These are phyloP conservation scores for Zizania palustris DNA, from an alignment of 202 grass and related monocot species.

Conservation along the genomic window DNA sequence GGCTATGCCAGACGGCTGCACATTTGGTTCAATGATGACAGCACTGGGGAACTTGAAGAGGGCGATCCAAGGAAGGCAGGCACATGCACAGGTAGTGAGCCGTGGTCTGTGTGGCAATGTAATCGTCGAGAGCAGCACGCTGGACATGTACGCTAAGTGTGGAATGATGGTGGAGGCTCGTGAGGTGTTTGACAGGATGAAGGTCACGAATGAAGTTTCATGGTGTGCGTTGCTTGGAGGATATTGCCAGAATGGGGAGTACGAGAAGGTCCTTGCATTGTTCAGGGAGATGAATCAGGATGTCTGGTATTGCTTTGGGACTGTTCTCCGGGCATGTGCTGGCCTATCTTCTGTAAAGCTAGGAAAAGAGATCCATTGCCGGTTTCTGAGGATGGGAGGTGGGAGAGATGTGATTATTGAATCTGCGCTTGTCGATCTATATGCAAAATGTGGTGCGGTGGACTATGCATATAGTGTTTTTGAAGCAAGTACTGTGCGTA, in stretches of 20 bases:
- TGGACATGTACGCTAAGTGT: slow-evolving; percentile 88
- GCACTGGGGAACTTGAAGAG: slow-evolving; percentile 66
- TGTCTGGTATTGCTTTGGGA: slow-evolving; percentile 64
- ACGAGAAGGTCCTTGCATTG: slow-evolving; percentile 51
- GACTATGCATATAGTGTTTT: slow-evolving; percentile 62
- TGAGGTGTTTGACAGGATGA: slow-evolving; percentile 75
- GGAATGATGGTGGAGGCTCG: slow-evolving; percentile 55
- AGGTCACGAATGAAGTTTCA: slow-evolving; percentile 61
- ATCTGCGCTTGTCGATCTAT: slow-evolving; percentile 74
- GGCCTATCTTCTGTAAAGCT: slow-evolving; percentile 58
- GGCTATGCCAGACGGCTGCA: slow-evolving; percentile 59
- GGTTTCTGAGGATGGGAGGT: slow-evolving; percentile 57
- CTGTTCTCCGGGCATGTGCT: slow-evolving; percentile 70
- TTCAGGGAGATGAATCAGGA: slow-evolving; percentile 64
- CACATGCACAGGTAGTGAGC: slow-evolving; percentile 55
- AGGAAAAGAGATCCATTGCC: slow-evolving; percentile 80
- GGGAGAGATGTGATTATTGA: slow-evolving; percentile 61
- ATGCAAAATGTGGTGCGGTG: slow-evolving; percentile 71
- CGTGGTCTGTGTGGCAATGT: slow-evolving; percentile 61
- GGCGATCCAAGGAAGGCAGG: slow-evolving; percentile 56
- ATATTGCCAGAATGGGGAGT: slow-evolving; percentile 59
- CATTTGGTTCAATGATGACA: slow-evolving; percentile 70
- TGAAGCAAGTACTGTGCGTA: slow-evolving; percentile 52
- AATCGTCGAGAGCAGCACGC: slow-evolving; percentile 75
- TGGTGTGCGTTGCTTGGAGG: slow-evolving; percentile 75